Evolutionary conservation across 108 stramenopile genomes (phyloP), one percentile per base, ranked within the genome.

Genomic region (Chaetoceros tenuissimus): DNA sequence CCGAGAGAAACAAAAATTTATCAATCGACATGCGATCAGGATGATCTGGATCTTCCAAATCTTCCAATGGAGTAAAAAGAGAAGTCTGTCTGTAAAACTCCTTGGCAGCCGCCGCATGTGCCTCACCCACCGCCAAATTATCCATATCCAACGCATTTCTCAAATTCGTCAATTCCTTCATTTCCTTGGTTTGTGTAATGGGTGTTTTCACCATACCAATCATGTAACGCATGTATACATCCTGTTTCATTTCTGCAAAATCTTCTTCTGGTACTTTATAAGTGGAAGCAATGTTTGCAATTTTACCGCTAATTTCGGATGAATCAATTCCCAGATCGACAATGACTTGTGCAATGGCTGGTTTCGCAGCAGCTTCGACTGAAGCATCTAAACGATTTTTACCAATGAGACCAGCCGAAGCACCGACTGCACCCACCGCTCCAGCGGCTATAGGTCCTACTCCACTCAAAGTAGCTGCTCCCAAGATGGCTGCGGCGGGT

Each of bases 121-220:
- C 87, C 67, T 79, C 78, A n/a, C 92, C 92, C n/a, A 86, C 78
- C 46, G 57, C 50, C 60, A 86, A 53, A 60, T 93, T 89, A 24
- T 76, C 60, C 59, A 92, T 48, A 10, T 67, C 40, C 31, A 92
- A 40, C 2, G 73, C 78, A 5, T 48, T 34, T 49, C 66, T 70
- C 21, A 92, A 50, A 19, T 59, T 53, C 24, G 59, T 59, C 58
- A 92, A 57, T 54, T 92, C 90, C 64, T 85, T 84, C 27, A 83
- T 45, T 58, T 92, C 90, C 46, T 69, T 60, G 25, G 78, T 83
- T 48, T 85, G 84, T 17, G 58, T 34, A 28, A 68, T 53, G 30
- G 86, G 74, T 49, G 70, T 73, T 60, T 84, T 84, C 53, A 85
- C 80, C 85, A 92, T 85, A 7, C 86, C 90, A 25, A 76, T 57